phyloP scores from a whole-genome alignment of 495 filamentous ascomycete species.

The Hypoxylon lienhwacheense region DNA sequence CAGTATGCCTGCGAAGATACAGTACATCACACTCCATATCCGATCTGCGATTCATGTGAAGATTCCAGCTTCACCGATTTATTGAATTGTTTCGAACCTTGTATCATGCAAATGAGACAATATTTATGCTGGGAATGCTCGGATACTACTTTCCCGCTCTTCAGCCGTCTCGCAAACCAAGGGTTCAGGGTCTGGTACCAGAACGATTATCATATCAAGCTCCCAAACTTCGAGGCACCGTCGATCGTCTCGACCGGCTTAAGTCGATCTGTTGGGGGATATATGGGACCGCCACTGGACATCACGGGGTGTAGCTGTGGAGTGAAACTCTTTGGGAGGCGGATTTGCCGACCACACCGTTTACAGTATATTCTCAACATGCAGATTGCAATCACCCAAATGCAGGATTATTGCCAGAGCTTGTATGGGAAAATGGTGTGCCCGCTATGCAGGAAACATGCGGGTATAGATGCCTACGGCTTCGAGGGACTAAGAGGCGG shows the following conservation, averaged over 20 bases:
- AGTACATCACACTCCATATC: background rate
- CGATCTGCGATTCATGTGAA: slow-evolving; percentile 12
- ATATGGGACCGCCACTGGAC: background rate
- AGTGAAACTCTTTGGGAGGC: background rate
- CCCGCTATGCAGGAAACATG: background rate
- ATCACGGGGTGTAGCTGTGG: slow-evolving; percentile 11
- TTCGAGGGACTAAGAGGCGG: background rate
- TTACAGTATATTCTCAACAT: slow-evolving; percentile 8
- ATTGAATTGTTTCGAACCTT: background rate
- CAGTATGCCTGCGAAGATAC: slow-evolving; percentile 5
- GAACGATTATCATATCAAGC: background rate
- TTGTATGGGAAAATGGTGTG: slow-evolving; percentile 11
- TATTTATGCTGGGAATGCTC: slow-evolving; percentile 3
- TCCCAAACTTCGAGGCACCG: background rate
- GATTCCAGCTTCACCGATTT: background rate
- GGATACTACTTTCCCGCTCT: too few species aligned
- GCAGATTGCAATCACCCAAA: background rate
- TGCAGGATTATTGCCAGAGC: background rate
- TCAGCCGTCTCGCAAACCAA: background rate
- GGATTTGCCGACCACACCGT: slow-evolving; percentile 15
- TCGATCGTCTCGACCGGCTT: background rate
- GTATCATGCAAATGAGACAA: background rate
- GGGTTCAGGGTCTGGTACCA: background rate
- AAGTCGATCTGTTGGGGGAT: background rate
- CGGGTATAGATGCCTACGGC: slow-evolving; percentile 4